Percentiles rank a stretch among this genome's conserved stretches.
Conservation (phyloP, 495 filamentous ascomycete genomes). For the Trichocladium uniseriatum region DNA sequence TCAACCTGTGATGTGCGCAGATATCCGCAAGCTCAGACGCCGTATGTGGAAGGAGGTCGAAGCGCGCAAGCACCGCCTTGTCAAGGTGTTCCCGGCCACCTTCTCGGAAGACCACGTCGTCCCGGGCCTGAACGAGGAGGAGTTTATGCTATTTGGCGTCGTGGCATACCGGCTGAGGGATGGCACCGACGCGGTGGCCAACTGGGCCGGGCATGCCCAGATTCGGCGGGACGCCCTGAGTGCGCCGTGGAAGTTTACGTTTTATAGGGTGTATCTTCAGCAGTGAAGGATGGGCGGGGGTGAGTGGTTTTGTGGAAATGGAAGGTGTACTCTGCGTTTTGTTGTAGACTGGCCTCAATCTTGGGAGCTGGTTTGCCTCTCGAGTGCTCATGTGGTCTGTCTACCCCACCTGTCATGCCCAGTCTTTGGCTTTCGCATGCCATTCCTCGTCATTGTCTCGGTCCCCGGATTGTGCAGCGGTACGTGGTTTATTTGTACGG, state of each 20-base stretch:
- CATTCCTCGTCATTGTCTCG: neutral
- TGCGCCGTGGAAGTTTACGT: slow-evolving; percentile 13
- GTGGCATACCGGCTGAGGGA: slow-evolving; percentile 18
- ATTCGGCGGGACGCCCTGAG: slow-evolving; percentile 12
- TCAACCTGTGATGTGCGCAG: neutral
- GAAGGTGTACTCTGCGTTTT: too few relatives aligned
- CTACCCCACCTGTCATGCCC: neutral
- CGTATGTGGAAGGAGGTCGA: slow-evolving; percentile 24
- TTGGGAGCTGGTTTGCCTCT: neutral
- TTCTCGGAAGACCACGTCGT: slow-evolving; percentile 1
- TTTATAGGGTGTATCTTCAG: slow-evolving; percentile 27
- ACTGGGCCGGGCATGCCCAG: slow-evolving; percentile 20
- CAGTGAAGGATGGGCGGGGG: too few relatives aligned
- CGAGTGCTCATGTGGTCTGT: neutral
- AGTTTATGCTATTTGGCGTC: slow-evolving; percentile 30
- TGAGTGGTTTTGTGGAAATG: too few relatives aligned
- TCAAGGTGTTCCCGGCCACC: slow-evolving; percentile 27
- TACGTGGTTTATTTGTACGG: too few relatives aligned
- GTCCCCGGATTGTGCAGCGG: too few relatives aligned
- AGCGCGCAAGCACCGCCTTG: slow-evolving; percentile 22
- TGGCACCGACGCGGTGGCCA: slow-evolving; percentile 1
- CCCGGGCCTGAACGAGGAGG: slow-evolving; percentile 8
- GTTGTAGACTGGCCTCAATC: too few relatives aligned
- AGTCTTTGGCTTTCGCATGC: neutral
- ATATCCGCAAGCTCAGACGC: slow-evolving; percentile 14